phyloP scores from a whole-genome alignment of 306 rosid species.

The Lithocarpus polystachyus region DNA sequence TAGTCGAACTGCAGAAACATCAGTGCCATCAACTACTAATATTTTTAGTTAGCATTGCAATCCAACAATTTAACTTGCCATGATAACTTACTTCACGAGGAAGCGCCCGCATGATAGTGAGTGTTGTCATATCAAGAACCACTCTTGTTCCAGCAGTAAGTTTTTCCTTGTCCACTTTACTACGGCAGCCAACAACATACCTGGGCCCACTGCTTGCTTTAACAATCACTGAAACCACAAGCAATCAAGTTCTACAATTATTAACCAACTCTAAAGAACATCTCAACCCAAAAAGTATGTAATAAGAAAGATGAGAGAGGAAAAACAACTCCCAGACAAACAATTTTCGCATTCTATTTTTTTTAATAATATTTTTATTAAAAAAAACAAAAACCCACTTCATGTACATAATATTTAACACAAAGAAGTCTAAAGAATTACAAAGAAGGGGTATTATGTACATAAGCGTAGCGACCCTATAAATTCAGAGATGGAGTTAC shows the following conservation, averaged over 20 bases:
- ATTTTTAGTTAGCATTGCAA: neutral
- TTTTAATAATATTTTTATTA: no score
- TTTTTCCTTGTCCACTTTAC: constrained; percentile 90
- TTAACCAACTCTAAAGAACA: neutral
- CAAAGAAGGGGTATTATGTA: no score
- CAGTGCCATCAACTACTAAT: constrained; percentile 9
- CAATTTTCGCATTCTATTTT: neutral
- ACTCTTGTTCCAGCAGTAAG: constrained; percentile 89
- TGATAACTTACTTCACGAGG: constrained; percentile 76
- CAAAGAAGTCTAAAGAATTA: no score
- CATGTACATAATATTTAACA: no score
- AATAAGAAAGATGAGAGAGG: neutral
- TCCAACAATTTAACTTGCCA: neutral
- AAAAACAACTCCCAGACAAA: neutral
- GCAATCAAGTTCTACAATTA: constrained; percentile 23
- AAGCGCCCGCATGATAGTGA: constrained; percentile 93
- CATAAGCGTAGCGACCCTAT: no score
- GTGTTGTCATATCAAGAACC: constrained; percentile 91
- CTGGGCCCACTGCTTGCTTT: constrained; percentile 95
- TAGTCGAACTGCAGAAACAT: neutral
- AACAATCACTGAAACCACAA: constrained; percentile 71
- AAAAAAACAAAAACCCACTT: no score
- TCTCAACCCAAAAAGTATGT: neutral
- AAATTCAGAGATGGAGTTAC: no score
- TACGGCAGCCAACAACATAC: constrained; percentile 93